A percentile compares a stretch with the other conserved stretches of the same genome.
phyloP scores from a whole-genome alignment of 345 rosid genomes.

The Hibiscus trionum region DNA sequence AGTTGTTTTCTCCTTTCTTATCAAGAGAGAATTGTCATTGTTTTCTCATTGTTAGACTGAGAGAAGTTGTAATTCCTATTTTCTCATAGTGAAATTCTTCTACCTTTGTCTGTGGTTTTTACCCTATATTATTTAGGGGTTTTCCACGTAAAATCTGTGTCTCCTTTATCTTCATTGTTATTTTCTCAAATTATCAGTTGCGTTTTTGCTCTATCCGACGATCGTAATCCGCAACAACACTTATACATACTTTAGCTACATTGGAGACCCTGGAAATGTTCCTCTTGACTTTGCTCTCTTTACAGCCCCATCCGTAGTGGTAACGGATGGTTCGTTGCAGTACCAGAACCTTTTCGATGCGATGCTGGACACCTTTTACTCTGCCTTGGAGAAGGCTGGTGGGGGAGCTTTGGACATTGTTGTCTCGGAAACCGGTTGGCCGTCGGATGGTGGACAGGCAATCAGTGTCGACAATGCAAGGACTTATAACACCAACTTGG shows the following conservation, averaged over 20 bases:
- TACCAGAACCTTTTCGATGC: slow-evolving; percentile 25
- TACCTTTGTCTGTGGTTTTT: no score
- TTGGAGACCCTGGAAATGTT: not conserved
- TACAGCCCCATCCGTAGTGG: slow-evolving; percentile 7
- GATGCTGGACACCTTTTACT: slow-evolving; percentile 12
- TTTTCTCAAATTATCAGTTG: no score
- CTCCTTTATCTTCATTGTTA: no score
- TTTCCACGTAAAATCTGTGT: no score
- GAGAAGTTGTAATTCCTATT: no score
- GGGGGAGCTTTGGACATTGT: slow-evolving; percentile 29
- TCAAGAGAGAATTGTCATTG: no score
- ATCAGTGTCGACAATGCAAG: slow-evolving; percentile 21
- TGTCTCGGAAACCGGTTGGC: slow-evolving; percentile 41
- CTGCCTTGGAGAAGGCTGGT: slow-evolving; percentile 26
- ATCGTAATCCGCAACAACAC: no score
- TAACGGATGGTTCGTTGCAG: slow-evolving; percentile 6
- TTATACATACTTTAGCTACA: slow-evolving; percentile 38
- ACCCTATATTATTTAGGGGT: no score
- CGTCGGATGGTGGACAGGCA: slow-evolving; percentile 11
- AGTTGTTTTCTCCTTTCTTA: no score
- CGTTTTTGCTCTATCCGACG: no score
- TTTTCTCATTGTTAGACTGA: no score
- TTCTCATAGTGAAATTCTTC: no score
- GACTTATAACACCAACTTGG: slow-evolving; percentile 27
- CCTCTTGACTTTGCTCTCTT: slow-evolving; percentile 37